Percentiles rank a stretch among this genome's conserved stretches.
These are phyloP conservation scores for Teratosphaeriaceae sp. DNA, from an alignment of 2,329 filamentous ascomycete species.

Conservation along the genomic window DNA sequence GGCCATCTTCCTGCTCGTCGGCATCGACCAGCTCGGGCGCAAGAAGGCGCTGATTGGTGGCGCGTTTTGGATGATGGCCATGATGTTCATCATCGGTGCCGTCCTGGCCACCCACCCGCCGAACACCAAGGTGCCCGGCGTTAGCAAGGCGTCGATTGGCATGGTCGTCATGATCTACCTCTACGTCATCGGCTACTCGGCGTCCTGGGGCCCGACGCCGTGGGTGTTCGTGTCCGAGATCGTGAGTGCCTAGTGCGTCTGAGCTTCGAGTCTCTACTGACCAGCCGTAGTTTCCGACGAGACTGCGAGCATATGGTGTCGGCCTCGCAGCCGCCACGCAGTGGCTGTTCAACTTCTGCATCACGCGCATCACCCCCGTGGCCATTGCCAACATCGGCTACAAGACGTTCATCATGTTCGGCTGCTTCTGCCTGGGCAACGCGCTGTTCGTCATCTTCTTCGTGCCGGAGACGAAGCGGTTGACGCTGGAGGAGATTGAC, in stretches of 20 bases:
- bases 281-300: constrained; percentile 5
- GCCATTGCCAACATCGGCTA: constrained; percentile 36
- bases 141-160: constrained; percentile 51
- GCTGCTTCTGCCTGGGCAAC: constrained; percentile 30
- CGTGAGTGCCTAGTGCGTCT: background rate
- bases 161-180: constrained; percentile 43
- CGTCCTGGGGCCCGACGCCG: constrained; percentile 41
- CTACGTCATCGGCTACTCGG: constrained; percentile 42
- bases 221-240: constrained; percentile 44
- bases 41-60: constrained; percentile 41
- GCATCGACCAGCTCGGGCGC: constrained; percentile 39
- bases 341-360: constrained; percentile 31
- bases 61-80: constrained; percentile 37
- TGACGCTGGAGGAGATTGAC: constrained; percentile 22
- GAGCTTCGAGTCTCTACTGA: no score
- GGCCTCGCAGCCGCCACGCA: constrained; percentile 47
- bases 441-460: constrained; percentile 29
- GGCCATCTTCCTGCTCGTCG: constrained; percentile 37
- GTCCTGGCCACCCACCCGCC: constrained; percentile 43
- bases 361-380: constrained; percentile 36
- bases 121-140: constrained; percentile 51
- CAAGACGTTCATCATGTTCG: constrained; percentile 37
- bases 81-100: constrained; percentile 36
- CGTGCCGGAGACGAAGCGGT: constrained; percentile 16
- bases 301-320: constrained; percentile 47